phyloP scores from a whole-genome alignment of 2,329 filamentous ascomycete genomes.

The Hymenoscyphus repandus region DNA sequence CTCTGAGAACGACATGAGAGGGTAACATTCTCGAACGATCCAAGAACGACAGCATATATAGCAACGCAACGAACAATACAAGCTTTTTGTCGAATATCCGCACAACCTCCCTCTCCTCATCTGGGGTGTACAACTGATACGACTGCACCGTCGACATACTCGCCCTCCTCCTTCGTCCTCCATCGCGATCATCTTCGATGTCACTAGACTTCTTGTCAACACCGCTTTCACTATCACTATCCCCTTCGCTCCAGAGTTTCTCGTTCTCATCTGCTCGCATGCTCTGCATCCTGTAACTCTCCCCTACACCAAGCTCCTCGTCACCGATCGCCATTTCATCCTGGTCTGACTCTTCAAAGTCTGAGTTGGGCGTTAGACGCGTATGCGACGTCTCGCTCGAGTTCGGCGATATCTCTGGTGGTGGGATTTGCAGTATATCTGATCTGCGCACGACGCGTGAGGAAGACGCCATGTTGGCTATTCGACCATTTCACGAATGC shows the following conservation, averaged over 20 bases:
- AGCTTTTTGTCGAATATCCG: conserved; percentile 72
- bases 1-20: neutral
- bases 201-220: conserved; percentile 14
- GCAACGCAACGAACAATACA: conserved; percentile 72
- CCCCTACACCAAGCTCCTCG: conserved; percentile 2
- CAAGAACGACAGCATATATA: conserved; percentile 82
- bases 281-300: conserved; percentile 21
- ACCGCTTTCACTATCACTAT: conserved; percentile 9
- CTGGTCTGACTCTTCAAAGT: conserved; percentile 24
- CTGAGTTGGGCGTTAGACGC: conserved; percentile 25
- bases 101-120: conserved; percentile 69
- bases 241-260: conserved; percentile 9
- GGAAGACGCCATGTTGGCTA: conserved; percentile 3
- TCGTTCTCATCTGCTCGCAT: conserved; percentile 5
- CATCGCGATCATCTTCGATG: conserved; percentile 9
- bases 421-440: conserved; percentile 7
- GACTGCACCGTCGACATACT: conserved; percentile 34
- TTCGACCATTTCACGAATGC: neutral
- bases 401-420: conserved; percentile 17
- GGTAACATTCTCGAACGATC: conserved; percentile 68
- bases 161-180: conserved; percentile 16
- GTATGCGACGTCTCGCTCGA: conserved; percentile 18
- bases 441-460: neutral
- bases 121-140: conserved; percentile 50
- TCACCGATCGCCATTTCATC: conserved; percentile 19